Conservation (phyloP, 176 grass and related monocot genomes). For the Avena eriantha region DNA sequence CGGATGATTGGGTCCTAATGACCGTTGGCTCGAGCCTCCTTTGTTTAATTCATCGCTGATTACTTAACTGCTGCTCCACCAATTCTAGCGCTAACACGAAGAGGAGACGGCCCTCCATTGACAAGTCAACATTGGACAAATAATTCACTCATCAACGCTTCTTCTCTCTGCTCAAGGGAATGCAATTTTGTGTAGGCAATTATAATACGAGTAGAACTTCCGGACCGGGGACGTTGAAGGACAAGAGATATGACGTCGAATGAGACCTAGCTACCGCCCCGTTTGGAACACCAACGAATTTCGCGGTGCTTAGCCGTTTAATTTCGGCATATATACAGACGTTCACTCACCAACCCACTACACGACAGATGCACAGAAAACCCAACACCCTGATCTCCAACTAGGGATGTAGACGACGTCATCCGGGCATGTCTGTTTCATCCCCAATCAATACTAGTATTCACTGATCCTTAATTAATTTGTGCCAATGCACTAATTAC, state of each 20-base stretch:
- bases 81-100: background rate
- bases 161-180: background rate
- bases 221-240: background rate
- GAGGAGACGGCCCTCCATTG: background rate
- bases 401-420: too few relatives aligned
- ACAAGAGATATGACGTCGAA: background rate
- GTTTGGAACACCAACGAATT: background rate
- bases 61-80: background rate
- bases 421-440: too few relatives aligned
- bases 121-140: slow-evolving; percentile 19
- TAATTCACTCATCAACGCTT: background rate
- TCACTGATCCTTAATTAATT: too few relatives aligned
- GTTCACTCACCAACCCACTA: background rate
- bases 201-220: background rate
- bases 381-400: background rate
- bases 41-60: background rate
- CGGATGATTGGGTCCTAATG: slow-evolving; percentile 3
- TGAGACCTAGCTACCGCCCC: background rate
- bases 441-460: too few relatives aligned
- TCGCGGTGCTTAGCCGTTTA: background rate
- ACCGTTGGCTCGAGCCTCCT: background rate
- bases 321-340: background rate
- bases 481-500: too few relatives aligned
- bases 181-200: background rate
- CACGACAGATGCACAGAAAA: background rate